Conservation (phyloP, 805 yeast species). For the Teunomyces funiuensis region DNA sequence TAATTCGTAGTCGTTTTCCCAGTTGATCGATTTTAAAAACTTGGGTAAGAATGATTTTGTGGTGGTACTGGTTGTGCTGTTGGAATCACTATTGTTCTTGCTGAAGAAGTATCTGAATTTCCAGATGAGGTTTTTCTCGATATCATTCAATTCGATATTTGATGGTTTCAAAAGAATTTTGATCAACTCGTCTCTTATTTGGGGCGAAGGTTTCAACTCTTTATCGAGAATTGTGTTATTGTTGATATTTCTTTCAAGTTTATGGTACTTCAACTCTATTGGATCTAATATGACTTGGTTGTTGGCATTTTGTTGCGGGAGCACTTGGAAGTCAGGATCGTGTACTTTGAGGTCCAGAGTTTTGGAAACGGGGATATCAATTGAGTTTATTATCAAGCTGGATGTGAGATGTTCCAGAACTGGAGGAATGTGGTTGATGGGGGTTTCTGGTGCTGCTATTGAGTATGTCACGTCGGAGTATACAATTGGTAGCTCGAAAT, state of each 20-base stretch:
- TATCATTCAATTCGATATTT: slow-evolving; percentile 74
- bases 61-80: slow-evolving; percentile 35
- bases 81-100: slow-evolving; percentile 51
- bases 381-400: slow-evolving; percentile 33
- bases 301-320: slow-evolving; percentile 13
- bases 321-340: slow-evolving; percentile 42
- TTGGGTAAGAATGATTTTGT: slow-evolving; percentile 58
- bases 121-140: slow-evolving; percentile 88
- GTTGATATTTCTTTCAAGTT: slow-evolving; percentile 74
- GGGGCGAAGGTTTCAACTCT: slow-evolving; percentile 86
- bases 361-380: slow-evolving; percentile 30
- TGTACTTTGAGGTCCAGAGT: slow-evolving; percentile 30
- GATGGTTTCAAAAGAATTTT: slow-evolving; percentile 76
- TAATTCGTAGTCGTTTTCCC: slow-evolving; percentile 83
- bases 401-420: slow-evolving; percentile 13
- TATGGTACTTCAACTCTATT: slow-evolving; percentile 82
- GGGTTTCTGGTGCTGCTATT: neutral
- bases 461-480: slow-evolving; percentile 56
- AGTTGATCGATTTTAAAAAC: slow-evolving; percentile 81
- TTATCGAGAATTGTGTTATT: slow-evolving; percentile 74
- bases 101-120: slow-evolving; percentile 75
- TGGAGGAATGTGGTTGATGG: slow-evolving; percentile 20
- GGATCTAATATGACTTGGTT: slow-evolving; percentile 53
- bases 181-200: slow-evolving; percentile 69
- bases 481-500: slow-evolving; percentile 71